A percentile compares a stretch with the other conserved stretches of the same genome.
These are phyloP conservation scores for Berberis thunbergii DNA, from an alignment of 164 flowering plant species.

Conservation along the genomic window DNA sequence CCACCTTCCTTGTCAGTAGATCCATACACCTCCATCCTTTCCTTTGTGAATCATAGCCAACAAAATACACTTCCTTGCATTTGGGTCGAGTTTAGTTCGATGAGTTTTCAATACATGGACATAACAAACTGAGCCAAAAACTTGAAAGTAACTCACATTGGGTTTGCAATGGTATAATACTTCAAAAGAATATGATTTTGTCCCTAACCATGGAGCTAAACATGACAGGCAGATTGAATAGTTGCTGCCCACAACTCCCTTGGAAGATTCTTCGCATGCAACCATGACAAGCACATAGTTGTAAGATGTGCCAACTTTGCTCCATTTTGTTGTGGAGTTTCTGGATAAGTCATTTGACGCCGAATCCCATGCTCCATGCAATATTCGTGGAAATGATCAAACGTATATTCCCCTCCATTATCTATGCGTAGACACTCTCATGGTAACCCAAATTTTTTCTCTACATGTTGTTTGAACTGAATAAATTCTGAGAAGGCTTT, in stretches of 20 bases:
- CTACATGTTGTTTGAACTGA: not conserved
- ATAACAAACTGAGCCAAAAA: not conserved
- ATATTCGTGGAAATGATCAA: not conserved
- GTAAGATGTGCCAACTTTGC: not conserved
- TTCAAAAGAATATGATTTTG: not conserved
- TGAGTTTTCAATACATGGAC: not conserved
- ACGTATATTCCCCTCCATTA: constrained; percentile 3
- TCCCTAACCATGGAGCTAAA: not conserved
- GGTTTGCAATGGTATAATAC: not conserved
- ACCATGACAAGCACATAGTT: constrained; percentile 1
- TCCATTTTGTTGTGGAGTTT: not conserved
- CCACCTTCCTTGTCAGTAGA: not conserved
- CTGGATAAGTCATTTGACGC: not conserved
- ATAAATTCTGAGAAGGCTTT: not conserved
- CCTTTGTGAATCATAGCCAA: not conserved
- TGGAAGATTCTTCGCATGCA: constrained; percentile 1
- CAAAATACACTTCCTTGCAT: constrained; percentile 1
- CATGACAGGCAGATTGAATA: constrained; percentile 1
- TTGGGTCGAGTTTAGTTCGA: not conserved
- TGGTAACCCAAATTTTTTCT: not conserved
- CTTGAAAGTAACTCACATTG: not conserved
- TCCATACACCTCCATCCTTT: constrained; percentile 1
- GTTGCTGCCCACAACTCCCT: not conserved
- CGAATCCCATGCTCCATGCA: not conserved
- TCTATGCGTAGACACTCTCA: not conserved